phyloP scores from a whole-genome alignment of 345 rosid species.

The Hypericum androsaemum region DNA sequence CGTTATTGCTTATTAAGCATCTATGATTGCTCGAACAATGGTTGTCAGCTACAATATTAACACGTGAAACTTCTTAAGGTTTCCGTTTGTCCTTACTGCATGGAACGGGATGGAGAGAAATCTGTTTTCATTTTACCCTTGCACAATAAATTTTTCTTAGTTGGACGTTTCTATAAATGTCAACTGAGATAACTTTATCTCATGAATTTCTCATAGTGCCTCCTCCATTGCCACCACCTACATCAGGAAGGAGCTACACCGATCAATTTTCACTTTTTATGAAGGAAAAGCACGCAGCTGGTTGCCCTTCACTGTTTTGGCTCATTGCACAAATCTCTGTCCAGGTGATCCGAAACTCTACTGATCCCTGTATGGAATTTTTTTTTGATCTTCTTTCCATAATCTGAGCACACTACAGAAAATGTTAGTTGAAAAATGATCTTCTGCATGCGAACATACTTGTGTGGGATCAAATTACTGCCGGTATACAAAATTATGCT shows the following conservation, averaged over 20 bases:
- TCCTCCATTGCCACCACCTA: conserved; percentile 66
- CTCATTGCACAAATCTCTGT: conserved; percentile 45
- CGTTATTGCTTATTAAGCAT: no score
- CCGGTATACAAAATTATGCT: no score
- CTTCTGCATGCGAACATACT: no score
- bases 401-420: no score
- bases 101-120: no score
- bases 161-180: neutral
- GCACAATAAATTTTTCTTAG: conserved; percentile 1
- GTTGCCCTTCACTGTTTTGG: conserved; percentile 80
- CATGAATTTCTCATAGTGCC: conserved; percentile 54
- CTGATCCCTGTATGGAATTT: no score
- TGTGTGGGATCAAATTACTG: no score
- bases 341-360: conserved; percentile 41
- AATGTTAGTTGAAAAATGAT: no score
- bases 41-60: no score
- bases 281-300: conserved; percentile 43
- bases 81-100: no score
- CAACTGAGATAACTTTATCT: neutral
- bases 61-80: no score
- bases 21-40: no score
- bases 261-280: conserved; percentile 45
- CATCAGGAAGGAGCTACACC: conserved; percentile 63
- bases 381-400: neutral
- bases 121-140: neutral